phyloP scores from a whole-genome alignment of 805 yeast species.

The Kazachstania bromeliacearum region DNA sequence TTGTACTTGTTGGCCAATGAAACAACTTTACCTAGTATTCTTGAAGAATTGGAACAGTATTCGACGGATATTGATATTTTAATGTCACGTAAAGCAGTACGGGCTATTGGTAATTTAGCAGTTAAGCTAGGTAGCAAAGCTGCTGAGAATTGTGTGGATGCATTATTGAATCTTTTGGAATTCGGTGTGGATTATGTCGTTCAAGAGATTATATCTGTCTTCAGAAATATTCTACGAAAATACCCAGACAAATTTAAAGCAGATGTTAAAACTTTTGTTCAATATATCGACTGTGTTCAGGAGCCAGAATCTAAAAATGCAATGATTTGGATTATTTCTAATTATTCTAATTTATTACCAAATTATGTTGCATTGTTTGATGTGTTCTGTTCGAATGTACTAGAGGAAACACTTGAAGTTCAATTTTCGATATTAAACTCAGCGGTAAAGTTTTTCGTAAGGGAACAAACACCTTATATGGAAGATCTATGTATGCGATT shows the following conservation, averaged over 20 bases:
- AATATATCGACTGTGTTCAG: constrained; percentile 42
- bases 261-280: constrained; percentile 35
- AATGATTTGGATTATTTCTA: constrained; percentile 77
- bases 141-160: constrained; percentile 54
- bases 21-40: constrained; percentile 47
- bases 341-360: constrained; percentile 43
- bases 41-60: constrained; percentile 73
- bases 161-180: constrained; percentile 47
- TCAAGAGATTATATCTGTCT: constrained; percentile 70
- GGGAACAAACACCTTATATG: constrained; percentile 40
- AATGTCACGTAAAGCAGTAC: constrained; percentile 77
- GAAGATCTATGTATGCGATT: constrained; percentile 50
- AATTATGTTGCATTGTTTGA: constrained; percentile 20
- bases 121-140: constrained; percentile 53
- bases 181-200: constrained; percentile 64
- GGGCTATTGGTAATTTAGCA: constrained; percentile 86
- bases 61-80: constrained; percentile 80
- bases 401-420: constrained; percentile 62
- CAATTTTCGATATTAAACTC: constrained; percentile 70
- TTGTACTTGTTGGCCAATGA: constrained; percentile 69
- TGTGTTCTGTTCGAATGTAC: constrained; percentile 35
- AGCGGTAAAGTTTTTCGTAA: constrained; percentile 55
- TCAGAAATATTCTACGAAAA: constrained; percentile 65
- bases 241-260: constrained; percentile 53
- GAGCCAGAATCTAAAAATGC: constrained; percentile 77